Percentiles rank a stretch among this genome's conserved stretches.
These are phyloP conservation scores for Mycena polygramma DNA, from an alignment of 768 basidiomycete genomes.

Conservation along the genomic window DNA sequence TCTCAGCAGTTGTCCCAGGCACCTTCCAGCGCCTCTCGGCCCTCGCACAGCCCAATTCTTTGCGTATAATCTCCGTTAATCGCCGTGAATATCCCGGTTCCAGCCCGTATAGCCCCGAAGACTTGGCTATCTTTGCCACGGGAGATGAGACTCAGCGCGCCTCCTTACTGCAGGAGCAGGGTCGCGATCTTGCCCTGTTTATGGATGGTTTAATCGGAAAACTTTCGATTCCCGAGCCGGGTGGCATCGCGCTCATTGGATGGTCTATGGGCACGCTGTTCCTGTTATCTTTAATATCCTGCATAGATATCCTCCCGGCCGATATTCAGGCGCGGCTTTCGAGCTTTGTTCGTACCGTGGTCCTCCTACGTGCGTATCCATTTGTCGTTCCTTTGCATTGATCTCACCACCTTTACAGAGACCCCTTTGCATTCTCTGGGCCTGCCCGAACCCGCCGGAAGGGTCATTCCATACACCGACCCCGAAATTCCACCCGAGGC, in stretches of 20 bases:
- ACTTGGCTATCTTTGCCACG: slow-evolving; percentile 31
- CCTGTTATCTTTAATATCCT: slow-evolving; percentile 39
- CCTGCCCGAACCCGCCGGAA: slow-evolving; percentile 27
- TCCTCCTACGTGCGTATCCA: slow-evolving; percentile 38
- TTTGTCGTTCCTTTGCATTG: neutral
- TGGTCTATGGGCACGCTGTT: slow-evolving; percentile 50
- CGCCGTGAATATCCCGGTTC: slow-evolving; percentile 51
- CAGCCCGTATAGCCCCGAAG: slow-evolving; percentile 45
- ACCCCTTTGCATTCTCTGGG: slow-evolving; percentile 40
- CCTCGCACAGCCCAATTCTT: slow-evolving; percentile 32
- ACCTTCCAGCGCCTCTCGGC: slow-evolving; percentile 42
- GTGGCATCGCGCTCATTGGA: slow-evolving; percentile 42
- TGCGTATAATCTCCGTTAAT: slow-evolving; percentile 48
- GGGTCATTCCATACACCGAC: slow-evolving; percentile 43
- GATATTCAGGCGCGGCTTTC: slow-evolving; percentile 36
- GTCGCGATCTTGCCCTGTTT: slow-evolving; percentile 45
- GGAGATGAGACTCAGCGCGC: slow-evolving; percentile 38
- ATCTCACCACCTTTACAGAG: slow-evolving; percentile 30
- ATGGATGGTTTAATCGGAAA: slow-evolving; percentile 43
- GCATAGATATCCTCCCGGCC: slow-evolving; percentile 38
- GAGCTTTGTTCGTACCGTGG: slow-evolving; percentile 39
- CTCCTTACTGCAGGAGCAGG: slow-evolving; percentile 42
- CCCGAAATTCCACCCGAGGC: slow-evolving; percentile 37
- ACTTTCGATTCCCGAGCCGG: slow-evolving; percentile 35
- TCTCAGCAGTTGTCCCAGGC: slow-evolving; percentile 31